Base-by-base conservation (phyloP, 805 yeast species). In the Yamadazyma sp. region DNA sequence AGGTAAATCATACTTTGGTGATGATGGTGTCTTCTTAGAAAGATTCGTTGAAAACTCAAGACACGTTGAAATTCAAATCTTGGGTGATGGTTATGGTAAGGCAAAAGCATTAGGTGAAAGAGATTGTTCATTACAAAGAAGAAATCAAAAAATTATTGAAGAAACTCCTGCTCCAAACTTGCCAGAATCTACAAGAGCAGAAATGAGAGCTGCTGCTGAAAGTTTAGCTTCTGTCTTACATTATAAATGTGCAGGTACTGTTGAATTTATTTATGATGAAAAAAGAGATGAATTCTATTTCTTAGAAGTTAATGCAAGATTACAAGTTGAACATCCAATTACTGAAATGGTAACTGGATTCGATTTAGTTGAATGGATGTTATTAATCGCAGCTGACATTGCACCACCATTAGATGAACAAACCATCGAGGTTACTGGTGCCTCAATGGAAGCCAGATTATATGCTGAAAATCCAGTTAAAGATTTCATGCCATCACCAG, bases 101-200 rank as follows among this genome's bases (percentile, higher is more conserved):
- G 98, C 96, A 5, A 80, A 89, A 56, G 95, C 97, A 4, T 60
- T 93, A 31, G 98, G 98, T 37, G 98, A 93, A 68, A 80, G 98
- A 68, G 98, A 91, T 60, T 91, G 98, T 63, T 91, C 98, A 14
- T 72, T 93, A 54, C 98, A 91, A 64, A 82, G 98, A 62, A 84
- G 98, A 67, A 91, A 91, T 65, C 98, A 91, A 62, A 91, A 91
- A 68, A 70, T 91, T 47, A 86, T 91, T 44, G 98, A 91, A 65
- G 98, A 93, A 61, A 91, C 98, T 1, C 98, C 98, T 3, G 97
- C 98, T 37, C 98, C 98, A 29, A 82, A 85, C 53, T 74, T 91
- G 47, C 95, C 96, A 4, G 88, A 78, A 38, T 58, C 73, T 4
- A 88, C 96, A 2, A 75, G 96, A 52, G 60, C 60, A 28, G 73